Evolutionary conservation across 2,329 filamentous ascomycete genomes (phyloP).

Genomic region (Claviceps maximensis): DNA sequence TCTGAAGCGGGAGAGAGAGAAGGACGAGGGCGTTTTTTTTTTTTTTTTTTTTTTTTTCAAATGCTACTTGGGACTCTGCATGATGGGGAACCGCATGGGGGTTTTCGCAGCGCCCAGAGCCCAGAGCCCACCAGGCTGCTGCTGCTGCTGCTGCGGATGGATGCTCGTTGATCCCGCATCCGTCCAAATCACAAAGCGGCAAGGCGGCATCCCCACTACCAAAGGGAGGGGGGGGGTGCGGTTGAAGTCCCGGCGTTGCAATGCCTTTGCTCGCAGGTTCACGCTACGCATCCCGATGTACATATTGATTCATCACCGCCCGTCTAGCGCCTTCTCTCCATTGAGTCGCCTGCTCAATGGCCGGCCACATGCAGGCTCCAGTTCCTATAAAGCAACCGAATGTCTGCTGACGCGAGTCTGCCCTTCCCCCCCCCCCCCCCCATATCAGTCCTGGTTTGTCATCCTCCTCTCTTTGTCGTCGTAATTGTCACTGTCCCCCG

Average conservation of each 20-base stretch:
- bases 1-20: too few relatives aligned
- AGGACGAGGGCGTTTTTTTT: not conserved
- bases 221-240: not conserved
- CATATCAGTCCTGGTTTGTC: not conserved
- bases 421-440: too few relatives aligned
- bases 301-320: slow-evolving; percentile 3
- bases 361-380: too few relatives aligned
- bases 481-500: too few relatives aligned
- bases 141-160: too few relatives aligned
- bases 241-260: not conserved
- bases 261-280: not conserved
- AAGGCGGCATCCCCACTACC: slow-evolving; percentile 4
- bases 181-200: not conserved
- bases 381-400: not conserved
- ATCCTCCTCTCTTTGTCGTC: not conserved
- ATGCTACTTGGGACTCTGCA: too few relatives aligned
- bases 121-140: too few relatives aligned
- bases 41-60: too few relatives aligned
- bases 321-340: slow-evolving; percentile 2
- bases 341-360: not conserved
- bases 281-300: too few relatives aligned
- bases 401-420: not conserved
- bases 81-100: too few relatives aligned
- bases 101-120: too few relatives aligned
- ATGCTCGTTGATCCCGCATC: not conserved